phyloP scores from a whole-genome alignment of 2,329 filamentous ascomycete genomes.

The Peltaster fructicola region DNA sequence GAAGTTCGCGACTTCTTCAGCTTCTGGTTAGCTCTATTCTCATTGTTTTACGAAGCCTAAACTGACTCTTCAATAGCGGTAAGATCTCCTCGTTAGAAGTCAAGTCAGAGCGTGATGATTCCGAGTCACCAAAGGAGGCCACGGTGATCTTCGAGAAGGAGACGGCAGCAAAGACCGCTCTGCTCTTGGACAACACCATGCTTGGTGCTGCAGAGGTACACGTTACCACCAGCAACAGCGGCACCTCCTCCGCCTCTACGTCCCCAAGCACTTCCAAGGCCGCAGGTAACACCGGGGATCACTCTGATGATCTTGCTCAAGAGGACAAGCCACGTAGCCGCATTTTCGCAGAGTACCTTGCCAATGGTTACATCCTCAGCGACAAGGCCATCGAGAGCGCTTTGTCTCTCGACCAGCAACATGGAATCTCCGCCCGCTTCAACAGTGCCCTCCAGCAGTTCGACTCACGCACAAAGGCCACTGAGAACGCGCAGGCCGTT shows the following conservation, averaged over 20 bases:
- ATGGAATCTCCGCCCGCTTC: slow-evolving; percentile 72
- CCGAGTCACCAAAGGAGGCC: slow-evolving; percentile 57
- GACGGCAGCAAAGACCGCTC: slow-evolving; percentile 88
- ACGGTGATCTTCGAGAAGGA: slow-evolving; percentile 95
- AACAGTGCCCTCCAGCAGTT: slow-evolving; percentile 56
- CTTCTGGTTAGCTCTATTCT: slow-evolving; percentile 53
- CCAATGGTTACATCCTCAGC: slow-evolving; percentile 77
- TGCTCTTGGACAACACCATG: slow-evolving; percentile 92
- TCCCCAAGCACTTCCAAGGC: slow-evolving; percentile 47
- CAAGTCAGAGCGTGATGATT: slow-evolving; percentile 36
- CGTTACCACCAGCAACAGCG: slow-evolving; percentile 53
- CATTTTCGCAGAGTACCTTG: slow-evolving; percentile 90
- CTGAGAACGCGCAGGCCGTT: slow-evolving; percentile 65
- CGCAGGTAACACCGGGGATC: slow-evolving; percentile 39
- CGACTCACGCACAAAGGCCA: slow-evolving; percentile 73
- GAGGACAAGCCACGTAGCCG: slow-evolving; percentile 93
- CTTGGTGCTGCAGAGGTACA: slow-evolving; percentile 61
- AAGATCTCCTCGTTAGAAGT: slow-evolving; percentile 78
- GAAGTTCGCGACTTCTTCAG: slow-evolving; percentile 95
- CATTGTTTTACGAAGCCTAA: neutral
- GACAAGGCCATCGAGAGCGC: slow-evolving; percentile 63
- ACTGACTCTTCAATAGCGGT: slow-evolving; percentile 39
- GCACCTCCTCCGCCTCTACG: slow-evolving; percentile 45
- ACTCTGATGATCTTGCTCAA: slow-evolving; percentile 55
- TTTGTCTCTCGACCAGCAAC: slow-evolving; percentile 75